Base-by-base conservation (phyloP, 768 basidiomycete genomes). In the Coprinopsis marcescibilis region DNA sequence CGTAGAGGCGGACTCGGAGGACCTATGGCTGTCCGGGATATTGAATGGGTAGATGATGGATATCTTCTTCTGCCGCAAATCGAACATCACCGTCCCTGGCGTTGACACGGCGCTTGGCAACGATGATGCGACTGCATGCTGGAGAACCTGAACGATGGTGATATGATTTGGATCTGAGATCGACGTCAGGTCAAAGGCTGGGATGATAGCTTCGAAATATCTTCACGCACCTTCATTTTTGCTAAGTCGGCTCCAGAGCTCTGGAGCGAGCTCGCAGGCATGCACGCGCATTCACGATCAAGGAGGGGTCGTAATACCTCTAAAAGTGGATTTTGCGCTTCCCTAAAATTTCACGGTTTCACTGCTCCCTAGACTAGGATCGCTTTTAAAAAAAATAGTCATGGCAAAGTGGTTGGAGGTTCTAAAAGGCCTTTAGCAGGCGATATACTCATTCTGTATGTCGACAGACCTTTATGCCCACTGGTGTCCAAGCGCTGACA, bases 161-260 rank as follows among this genome's bases (percentile, higher is more conserved):
- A 72, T 80, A 35, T 68, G 54, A 2, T 67, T 68, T n/a, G 75
- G 69, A 53, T 80, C 79, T 81, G 45, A 10, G 4, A 27, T 6
- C n/a, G n/a, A 23, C 36, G n/a, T 17, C 14, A 35, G 34, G 20
- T 26, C 37, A 36, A 6, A 43, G 38, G n/a, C n/a, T n/a, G 29
- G 11, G 25, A 34, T 26, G 37, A 13, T 25, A n/a, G 20, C 33
- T 24, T 35, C 32, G 20, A 39, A 39, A 10, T 15, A 34, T 37
- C 13, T 27, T 1, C n/a, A 48, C 68, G 41, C 47, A 78, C 79
- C 70, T 54, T 66, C 49, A 12, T 65, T 61, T 48, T 64, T 59
- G 53, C 74, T 74, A 39, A 81, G 50, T 7, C 64, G 63, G 15
- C 65, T 61, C 80, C 80, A 81, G 50, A 73, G 77, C 37, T 56